Evolutionary conservation across 371 early-diverging fungal species (phyloP).

Genomic region (Capniomyces stellatus): DNA sequence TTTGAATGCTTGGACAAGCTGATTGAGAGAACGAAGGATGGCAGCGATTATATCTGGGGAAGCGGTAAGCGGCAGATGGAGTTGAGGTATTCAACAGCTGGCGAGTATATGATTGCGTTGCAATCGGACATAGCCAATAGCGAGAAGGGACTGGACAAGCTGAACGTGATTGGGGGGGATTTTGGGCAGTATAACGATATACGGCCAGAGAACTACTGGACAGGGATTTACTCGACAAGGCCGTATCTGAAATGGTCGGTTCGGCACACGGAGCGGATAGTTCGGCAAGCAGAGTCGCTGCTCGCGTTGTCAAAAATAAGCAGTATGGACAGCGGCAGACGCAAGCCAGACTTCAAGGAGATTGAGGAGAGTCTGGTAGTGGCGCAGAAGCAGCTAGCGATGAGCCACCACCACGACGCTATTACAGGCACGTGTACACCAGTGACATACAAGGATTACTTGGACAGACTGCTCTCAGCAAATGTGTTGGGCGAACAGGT

Average conservation of each 20-base stretch:
- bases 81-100: constrained; percentile 15
- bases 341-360: constrained; percentile 1
- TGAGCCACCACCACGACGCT: constrained; percentile 23
- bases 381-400: constrained; percentile 19
- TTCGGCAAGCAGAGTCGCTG: constrained; percentile 17
- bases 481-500: constrained; percentile 3
- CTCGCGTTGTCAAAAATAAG: constrained; percentile 7
- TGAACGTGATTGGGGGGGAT: constrained; percentile 9
- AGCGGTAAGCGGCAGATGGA: constrained; percentile 4
- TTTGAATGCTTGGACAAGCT: constrained; percentile 18
- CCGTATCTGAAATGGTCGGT: constrained; percentile 17
- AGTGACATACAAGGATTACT: constrained; percentile 11
- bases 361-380: constrained; percentile 14
- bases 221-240: constrained; percentile 16
- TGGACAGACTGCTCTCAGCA: constrained; percentile 8
- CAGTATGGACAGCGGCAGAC: neutral
- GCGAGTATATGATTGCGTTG: constrained; percentile 14
- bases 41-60: neutral
- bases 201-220: constrained; percentile 24
- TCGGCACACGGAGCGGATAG: constrained; percentile 14
- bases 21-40: neutral
- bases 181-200: constrained; percentile 23
- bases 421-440: constrained; percentile 20
- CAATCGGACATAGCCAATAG: neutral
- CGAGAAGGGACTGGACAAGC: neutral